Evolutionary conservation across 441 rosid genomes (phyloP).

Genomic region (Erodium texanum): DNA sequence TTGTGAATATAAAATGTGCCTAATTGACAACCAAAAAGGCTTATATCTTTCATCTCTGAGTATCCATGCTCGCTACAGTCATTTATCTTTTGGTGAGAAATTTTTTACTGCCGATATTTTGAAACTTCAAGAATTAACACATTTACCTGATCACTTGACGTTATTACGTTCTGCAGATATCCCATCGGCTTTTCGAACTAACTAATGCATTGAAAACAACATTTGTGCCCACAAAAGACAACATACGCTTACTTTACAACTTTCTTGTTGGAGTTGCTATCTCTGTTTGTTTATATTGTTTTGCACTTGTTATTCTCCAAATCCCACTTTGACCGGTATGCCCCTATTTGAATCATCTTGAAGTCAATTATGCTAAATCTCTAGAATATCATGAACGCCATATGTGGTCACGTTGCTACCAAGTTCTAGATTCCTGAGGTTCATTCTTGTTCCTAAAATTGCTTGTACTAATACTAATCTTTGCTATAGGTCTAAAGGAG

Average conservation of each 20-base stretch:
- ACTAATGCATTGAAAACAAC: slow-evolving; percentile 62
- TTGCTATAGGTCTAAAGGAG: not conserved
- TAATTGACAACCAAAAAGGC: slow-evolving; percentile 97
- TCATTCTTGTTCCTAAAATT: not conserved
- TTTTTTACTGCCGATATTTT: not conserved
- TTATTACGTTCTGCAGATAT: slow-evolving; percentile 43
- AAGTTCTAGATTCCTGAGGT: not conserved
- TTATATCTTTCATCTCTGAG: slow-evolving; percentile 75
- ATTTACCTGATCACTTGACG: not conserved
- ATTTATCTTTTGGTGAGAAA: slow-evolving; percentile 70
- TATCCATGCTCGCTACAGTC: slow-evolving; percentile 90
- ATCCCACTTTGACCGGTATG: slow-evolving; percentile 39
- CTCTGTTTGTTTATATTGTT: slow-evolving; percentile 42
- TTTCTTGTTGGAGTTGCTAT: slow-evolving; percentile 49
- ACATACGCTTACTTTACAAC: slow-evolving; percentile 50
- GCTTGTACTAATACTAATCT: not conserved
- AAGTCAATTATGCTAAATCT: not conserved
- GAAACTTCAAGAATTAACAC: not conserved
- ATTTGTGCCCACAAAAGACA: slow-evolving; percentile 73
- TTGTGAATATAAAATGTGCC: slow-evolving; percentile 62
- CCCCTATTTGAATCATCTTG: not conserved
- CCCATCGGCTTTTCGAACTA: slow-evolving; percentile 68
- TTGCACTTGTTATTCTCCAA: slow-evolving; percentile 63
- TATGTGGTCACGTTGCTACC: too few species aligned
- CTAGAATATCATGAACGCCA: too few species aligned